Percentiles rank a stretch among this genome's conserved stretches.
Conservation (phyloP, 352 stramenopile species). For the Phytophthora ramorum region DNA sequence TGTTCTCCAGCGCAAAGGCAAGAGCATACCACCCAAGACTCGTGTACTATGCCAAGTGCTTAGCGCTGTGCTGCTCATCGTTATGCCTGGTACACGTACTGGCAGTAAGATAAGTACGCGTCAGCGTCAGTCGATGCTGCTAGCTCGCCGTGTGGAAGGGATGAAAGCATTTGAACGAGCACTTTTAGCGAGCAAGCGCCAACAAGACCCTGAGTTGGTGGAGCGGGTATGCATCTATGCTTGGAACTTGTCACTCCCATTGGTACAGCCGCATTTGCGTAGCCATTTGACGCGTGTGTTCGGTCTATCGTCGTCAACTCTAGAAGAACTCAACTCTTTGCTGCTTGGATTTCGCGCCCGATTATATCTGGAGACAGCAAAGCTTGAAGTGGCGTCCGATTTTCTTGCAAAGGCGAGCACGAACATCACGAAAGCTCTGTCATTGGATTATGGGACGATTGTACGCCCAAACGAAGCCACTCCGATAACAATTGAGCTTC, state of each 20-base stretch:
- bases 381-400: slow-evolving; percentile 86
- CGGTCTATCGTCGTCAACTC: slow-evolving; percentile 50
- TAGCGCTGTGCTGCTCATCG: slow-evolving; percentile 49
- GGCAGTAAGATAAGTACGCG: slow-evolving; percentile 30
- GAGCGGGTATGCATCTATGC: slow-evolving; percentile 81
- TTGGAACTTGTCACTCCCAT: slow-evolving; percentile 85
- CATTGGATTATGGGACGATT: slow-evolving; percentile 64
- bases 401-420: slow-evolving; percentile 85
- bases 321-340: slow-evolving; percentile 88
- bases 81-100: slow-evolving; percentile 13
- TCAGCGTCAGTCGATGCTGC: slow-evolving; percentile 42
- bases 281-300: slow-evolving; percentile 80
- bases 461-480: slow-evolving; percentile 14
- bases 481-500: slow-evolving; percentile 29
- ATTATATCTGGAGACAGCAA: slow-evolving; percentile 84
- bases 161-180: slow-evolving; percentile 83
- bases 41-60: slow-evolving; percentile 70
- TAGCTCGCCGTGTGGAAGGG: slow-evolving; percentile 69
- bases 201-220: slow-evolving; percentile 77
- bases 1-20: slow-evolving; percentile 59
- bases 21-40: slow-evolving; percentile 50
- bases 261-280: slow-evolving; percentile 80
- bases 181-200: slow-evolving; percentile 78
- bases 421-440: slow-evolving; percentile 66
- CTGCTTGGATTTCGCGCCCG: slow-evolving; percentile 79